Evolutionary conservation across 1,284 basidiomycete species (phyloP), one percentile per base, ranked within the genome.

Genomic region (Ceratobasidium sp.): DNA sequence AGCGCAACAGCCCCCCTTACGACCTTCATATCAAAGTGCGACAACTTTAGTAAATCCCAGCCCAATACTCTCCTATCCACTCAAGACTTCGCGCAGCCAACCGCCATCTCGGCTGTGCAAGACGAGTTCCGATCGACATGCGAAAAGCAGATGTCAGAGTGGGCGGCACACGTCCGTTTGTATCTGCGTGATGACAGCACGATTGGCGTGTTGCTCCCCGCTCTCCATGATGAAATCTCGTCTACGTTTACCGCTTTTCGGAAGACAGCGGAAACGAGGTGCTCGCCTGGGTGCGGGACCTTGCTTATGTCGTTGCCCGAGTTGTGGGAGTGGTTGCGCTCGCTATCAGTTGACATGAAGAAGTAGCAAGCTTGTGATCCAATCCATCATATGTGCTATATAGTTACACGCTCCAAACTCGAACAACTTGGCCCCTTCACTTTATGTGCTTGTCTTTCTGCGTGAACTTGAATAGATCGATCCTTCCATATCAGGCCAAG

Each of bases 131-230:
- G 86, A 68, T 81, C 81, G 11, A 82, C 86, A 0, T 89, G 89
- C 76, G 87, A 88, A 79, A 84, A 86, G 1, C 89, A 91, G 79
- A 84, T 95, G n/a, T 87, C 87, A 34, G 83, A 83, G 1, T 88
- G 86, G 78, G 86, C 89, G 17, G 86, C 83, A 6, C 86, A 89
- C 64, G 83, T 96, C 79, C 86, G 88, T 81, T 81, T 94, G 75
- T 97, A 96, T 82, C 87, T 98, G 15, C 79, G 80, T 22, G 91
- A 92, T 79, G 93, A 95, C 79, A 88, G 92, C 77, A 95, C 95
- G 7, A 92, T 93, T 44, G 85, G 85, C 1, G 91, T 97, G 2
- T 84, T 97, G 66, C 83, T 96, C 22, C 89, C 90, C 34, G 95
- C 96, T 79, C 87, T 94, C 25, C 86, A 90, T 81, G 92, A 91